A percentile compares a stretch with the other conserved stretches of the same genome.
Evolutionary conservation across 2,329 filamentous ascomycete species (phyloP).

Genomic region (Ascochyta clinopodiicola): DNA sequence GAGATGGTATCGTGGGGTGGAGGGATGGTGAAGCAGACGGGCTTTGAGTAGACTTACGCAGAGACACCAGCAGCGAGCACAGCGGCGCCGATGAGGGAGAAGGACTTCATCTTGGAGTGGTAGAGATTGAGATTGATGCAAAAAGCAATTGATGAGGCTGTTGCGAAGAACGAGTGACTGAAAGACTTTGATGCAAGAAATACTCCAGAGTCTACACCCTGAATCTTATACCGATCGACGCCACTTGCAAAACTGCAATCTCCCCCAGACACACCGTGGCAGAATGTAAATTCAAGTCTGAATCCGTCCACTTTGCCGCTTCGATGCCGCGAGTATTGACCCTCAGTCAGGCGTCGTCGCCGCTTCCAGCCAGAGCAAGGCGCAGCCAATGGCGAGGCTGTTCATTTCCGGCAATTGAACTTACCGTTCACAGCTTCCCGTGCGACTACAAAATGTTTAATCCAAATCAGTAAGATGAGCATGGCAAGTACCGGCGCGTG

Average conservation of each 20-base stretch:
- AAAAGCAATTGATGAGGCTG: no score
- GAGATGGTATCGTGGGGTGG: neutral
- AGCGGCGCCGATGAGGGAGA: conserved; percentile 1
- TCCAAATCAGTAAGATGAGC: conserved; percentile 7
- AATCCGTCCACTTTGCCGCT: neutral
- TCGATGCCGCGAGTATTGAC: neutral
- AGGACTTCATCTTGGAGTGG: conserved; percentile 6
- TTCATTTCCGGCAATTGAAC: conserved; percentile 6
- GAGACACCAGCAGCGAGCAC: conserved; percentile 7
- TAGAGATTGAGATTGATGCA: neutral
- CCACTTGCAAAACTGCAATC: neutral
- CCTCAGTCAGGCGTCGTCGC: neutral
- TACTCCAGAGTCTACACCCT: neutral
- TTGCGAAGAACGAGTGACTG: conserved; percentile 3
- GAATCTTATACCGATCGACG: conserved; percentile 2
- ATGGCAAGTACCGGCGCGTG: conserved; percentile 4
- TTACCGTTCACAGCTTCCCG: conserved; percentile 3
- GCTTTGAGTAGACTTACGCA: conserved; percentile 6
- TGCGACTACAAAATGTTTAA: neutral
- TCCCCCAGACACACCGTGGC: neutral
- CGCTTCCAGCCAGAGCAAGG: neutral
- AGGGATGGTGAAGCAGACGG: neutral
- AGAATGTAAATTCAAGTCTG: neutral
- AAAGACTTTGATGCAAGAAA: neutral
- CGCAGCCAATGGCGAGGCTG: conserved; percentile 1